These are phyloP conservation scores for Daldinia childiae DNA, from an alignment of 495 filamentous ascomycete genomes.

Conservation along the genomic window DNA sequence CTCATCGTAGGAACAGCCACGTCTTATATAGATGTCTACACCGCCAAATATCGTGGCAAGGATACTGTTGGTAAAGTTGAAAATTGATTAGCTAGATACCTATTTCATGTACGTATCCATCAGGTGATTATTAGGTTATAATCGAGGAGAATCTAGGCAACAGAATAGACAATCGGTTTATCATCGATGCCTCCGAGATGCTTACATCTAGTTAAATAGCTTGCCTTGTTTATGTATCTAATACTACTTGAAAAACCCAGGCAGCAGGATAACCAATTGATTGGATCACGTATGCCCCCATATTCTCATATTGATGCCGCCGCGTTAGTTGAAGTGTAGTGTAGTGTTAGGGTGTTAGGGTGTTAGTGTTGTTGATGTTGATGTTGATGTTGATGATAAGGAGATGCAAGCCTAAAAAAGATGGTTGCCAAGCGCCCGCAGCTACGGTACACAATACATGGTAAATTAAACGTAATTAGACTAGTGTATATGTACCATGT, in stretches of 20 bases:
- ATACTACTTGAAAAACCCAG: not conserved
- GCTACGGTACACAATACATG: conserved; percentile 20
- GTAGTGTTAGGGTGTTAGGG: too few relatives aligned
- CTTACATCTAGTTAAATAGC: not conserved
- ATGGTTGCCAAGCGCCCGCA: conserved; percentile 32
- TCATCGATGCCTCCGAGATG: not conserved
- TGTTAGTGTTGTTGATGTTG: not conserved
- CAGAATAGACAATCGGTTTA: not conserved
- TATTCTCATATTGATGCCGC: not conserved
- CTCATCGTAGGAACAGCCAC: conserved; percentile 1
- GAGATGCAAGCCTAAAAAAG: not conserved
- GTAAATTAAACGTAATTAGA: conserved; percentile 26
- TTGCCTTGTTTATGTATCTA: not conserved
- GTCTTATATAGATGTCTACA: not conserved
- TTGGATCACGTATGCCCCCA: not conserved
- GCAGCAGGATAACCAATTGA: not conserved
- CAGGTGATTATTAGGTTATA: not conserved
- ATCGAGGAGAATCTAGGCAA: not conserved
- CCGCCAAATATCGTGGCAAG: not conserved
- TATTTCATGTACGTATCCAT: not conserved
- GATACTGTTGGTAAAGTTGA: not conserved
- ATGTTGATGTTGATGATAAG: conserved; percentile 4
- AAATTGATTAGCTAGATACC: not conserved
- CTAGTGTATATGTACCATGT: conserved; percentile 14
- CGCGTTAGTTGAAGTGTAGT: not conserved